Conservation (phyloP, 176 grass and related monocot species). For the Carex myosuroides region DNA sequence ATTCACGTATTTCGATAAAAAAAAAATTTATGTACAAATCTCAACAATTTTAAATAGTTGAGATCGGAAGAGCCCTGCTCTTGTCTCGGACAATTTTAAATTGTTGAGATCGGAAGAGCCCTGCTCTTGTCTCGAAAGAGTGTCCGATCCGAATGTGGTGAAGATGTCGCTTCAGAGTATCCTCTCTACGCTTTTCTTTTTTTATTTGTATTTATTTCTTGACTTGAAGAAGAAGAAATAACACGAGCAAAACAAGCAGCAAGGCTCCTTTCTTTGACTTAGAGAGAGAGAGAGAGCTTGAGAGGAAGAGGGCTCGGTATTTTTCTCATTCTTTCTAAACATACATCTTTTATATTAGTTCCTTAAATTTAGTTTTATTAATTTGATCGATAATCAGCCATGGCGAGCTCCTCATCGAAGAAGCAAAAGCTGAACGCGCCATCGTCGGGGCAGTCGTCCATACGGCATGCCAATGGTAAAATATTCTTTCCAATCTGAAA, state of each 20-base stretch:
- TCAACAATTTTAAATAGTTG: no score
- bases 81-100: no score
- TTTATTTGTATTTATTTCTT: background rate
- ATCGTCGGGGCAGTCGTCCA: background rate
- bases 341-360: background rate
- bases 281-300: background rate
- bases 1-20: no score
- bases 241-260: background rate
- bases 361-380: background rate
- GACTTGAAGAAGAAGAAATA: background rate
- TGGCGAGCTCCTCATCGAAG: conserved; percentile 11
- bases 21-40: no score
- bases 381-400: background rate
- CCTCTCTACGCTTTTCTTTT: no score
- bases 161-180: no score
- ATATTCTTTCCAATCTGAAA: no score
- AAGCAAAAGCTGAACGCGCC: background rate
- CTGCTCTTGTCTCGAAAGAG: no score
- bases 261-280: background rate
- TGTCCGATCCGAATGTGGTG: no score
- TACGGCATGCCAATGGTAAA: background rate
- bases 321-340: background rate
- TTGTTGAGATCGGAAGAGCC: no score
- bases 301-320: background rate
- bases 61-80: no score